Evolutionary conservation across 2,329 filamentous ascomycete species (phyloP).

Genomic region (Monosporascus sp.): DNA sequence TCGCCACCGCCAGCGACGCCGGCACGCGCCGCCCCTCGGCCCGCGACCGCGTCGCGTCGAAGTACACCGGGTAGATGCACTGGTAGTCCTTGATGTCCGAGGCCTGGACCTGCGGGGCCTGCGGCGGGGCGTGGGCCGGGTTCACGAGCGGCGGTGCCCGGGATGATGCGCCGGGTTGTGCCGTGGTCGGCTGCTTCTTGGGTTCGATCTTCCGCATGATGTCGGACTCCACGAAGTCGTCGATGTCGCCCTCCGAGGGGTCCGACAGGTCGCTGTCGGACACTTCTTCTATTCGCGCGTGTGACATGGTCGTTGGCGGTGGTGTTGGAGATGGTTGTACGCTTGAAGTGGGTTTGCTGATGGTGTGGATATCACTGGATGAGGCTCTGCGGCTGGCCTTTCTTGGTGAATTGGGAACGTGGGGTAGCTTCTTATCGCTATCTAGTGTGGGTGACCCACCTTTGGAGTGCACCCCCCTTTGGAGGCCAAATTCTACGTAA

Average conservation of each 20-base stretch:
- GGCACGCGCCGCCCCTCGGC: conserved; percentile 78
- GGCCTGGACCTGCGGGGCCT: conserved; percentile 38
- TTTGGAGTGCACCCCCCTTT: no score
- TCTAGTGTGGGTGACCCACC: no score
- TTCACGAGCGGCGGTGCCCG: conserved; percentile 26
- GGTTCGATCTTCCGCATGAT: conserved; percentile 44
- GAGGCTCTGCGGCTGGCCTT: no score
- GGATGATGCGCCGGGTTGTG: conserved; percentile 11
- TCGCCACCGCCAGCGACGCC: conserved; percentile 65
- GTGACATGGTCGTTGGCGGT: conserved; percentile 56
- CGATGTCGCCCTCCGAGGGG: conserved; percentile 80
- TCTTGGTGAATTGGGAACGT: no score
- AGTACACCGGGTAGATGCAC: conserved; percentile 94
- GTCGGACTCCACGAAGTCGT: conserved; percentile 54
- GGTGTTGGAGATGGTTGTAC: no score
- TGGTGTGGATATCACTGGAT: no score
- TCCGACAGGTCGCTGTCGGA: conserved; percentile 71
- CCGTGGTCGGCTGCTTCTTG: conserved; percentile 23
- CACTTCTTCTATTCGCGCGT: conserved; percentile 88
- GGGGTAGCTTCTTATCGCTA: no score
- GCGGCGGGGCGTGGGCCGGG: conserved; percentile 33
- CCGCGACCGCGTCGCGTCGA: conserved; percentile 70
- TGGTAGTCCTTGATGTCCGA: conserved; percentile 69
- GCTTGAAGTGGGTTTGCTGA: no score
- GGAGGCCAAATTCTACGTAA: no score